phyloP scores from a whole-genome alignment of 2,329 filamentous ascomycete genomes.

The Cercospora sp. region DNA sequence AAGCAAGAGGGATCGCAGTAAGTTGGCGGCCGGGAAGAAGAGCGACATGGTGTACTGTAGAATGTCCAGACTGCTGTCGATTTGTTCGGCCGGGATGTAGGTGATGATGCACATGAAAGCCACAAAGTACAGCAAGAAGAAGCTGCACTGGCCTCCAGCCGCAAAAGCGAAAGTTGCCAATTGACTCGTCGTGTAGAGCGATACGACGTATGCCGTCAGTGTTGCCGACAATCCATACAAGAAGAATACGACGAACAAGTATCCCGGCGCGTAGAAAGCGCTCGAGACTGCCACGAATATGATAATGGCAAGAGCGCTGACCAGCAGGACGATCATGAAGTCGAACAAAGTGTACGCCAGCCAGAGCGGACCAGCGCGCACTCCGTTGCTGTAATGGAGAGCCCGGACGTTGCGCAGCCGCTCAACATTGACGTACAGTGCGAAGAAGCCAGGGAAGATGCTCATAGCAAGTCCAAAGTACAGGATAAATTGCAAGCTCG shows the following conservation, averaged over 20 bases:
- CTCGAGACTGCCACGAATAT: constrained; percentile 64
- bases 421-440: constrained; percentile 85
- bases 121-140: constrained; percentile 53
- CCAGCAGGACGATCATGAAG: constrained; percentile 68
- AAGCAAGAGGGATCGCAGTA: constrained; percentile 72
- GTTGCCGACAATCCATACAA: constrained; percentile 79
- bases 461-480: constrained; percentile 80
- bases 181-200: constrained; percentile 75
- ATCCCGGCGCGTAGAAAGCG: constrained; percentile 76
- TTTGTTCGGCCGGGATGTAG: constrained; percentile 67
- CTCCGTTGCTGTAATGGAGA: constrained; percentile 88
- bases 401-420: constrained; percentile 75
- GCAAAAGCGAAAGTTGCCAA: constrained; percentile 82
- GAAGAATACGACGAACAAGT: constrained; percentile 77
- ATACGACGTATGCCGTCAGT: constrained; percentile 76
- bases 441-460: constrained; percentile 81
- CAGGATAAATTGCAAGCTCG: constrained; percentile 74
- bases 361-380: constrained; percentile 80
- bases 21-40: constrained; percentile 74
- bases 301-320: constrained; percentile 65
- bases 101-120: constrained; percentile 56
- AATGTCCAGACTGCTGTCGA: constrained; percentile 66
- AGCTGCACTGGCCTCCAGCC: constrained; percentile 68
- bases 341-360: constrained; percentile 80
- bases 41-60: constrained; percentile 74